Evolutionary conservation across 108 stramenopile species (phyloP), one percentile per base, ranked within the genome.

Genomic region (Skeletonema tropicum): DNA sequence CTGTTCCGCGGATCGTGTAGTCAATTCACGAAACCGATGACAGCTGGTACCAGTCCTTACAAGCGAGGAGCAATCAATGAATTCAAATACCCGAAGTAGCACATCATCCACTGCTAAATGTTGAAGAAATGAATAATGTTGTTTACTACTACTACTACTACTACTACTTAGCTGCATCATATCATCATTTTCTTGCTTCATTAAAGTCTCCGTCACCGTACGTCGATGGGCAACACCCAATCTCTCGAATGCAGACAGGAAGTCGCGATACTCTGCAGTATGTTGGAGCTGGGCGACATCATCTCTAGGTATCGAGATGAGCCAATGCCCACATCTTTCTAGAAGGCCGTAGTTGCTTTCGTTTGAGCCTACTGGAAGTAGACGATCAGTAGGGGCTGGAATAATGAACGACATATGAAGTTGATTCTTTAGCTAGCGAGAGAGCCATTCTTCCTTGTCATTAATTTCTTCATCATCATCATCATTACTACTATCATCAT

Each of bases 51-150:
- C 75, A n/a, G 81, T 78, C 49, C 85, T 75, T 8, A 90, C 83
- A 17, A 93, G 68, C 13, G 83, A 88, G 31, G 77, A 76, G 62
- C 89, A 90, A 31, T 87, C 87, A 57, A 91, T 57, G 70, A 82
- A 93, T 39, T 91, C 92, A 52, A 90, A 87, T 64, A 90, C 71
- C 33, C 89, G 63, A n/a, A 90, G 70, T 14, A 89, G 33, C 17
- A 89, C 82, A 74, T 92, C 92, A 59, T 92, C 92, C n/a, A 86
- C 85, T 36, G 80, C 74, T 21, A 84, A 38, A 55, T 89, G 74
- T 60, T 89, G 89, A 36, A 92, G 78, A 64, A 88, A 89, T 68
- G 86, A 77, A 68, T 67, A 62, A 2, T 26, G 68, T n/a, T 69
- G n/a, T n/a, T n/a, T n/a, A n/a, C n/a, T n/a, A n/a, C n/a, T n/a